A percentile compares a stretch with the other conserved stretches of the same genome.
These are phyloP conservation scores for Calendula officinalis DNA, from an alignment of 129 eudicot species.

Conservation along the genomic window DNA sequence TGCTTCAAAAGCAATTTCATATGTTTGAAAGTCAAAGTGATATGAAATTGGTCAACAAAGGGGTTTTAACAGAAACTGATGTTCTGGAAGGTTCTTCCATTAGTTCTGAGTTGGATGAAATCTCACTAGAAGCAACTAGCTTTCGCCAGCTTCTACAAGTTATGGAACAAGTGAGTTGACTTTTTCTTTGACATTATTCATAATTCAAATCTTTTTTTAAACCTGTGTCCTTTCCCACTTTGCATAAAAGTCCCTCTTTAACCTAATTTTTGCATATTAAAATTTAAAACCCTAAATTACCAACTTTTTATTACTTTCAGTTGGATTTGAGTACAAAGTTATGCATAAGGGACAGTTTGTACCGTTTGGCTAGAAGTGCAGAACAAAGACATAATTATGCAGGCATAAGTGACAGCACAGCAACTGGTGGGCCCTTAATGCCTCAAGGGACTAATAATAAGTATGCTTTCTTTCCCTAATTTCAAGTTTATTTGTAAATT, in stretches of 20 bases:
- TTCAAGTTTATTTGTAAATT: background rate
- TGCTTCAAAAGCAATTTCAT: constrained; percentile 29
- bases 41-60: constrained; percentile 27
- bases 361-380: constrained; percentile 96
- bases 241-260: too few relatives aligned
- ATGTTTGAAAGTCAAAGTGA: constrained; percentile 40
- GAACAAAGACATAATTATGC: constrained; percentile 72
- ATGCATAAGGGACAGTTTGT: constrained; percentile 90
- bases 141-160: constrained; percentile 81
- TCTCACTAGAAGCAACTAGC: constrained; percentile 70
- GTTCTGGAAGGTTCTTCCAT: constrained; percentile 50
- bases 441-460: constrained; percentile 51
- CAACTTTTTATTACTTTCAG: constrained; percentile 23
- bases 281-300: too few relatives aligned
- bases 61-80: constrained; percentile 45
- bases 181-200: constrained; percentile 4
- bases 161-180: constrained; percentile 66
- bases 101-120: constrained; percentile 57
- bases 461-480: constrained; percentile 41
- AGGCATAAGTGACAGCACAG: constrained; percentile 30
- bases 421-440: constrained; percentile 36
- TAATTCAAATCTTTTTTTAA: too few relatives aligned
- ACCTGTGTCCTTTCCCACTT: constrained; percentile 35
- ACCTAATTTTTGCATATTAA: too few relatives aligned
- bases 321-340: constrained; percentile 82